Evolutionary conservation across 2,329 filamentous ascomycete species (phyloP), one percentile per base, ranked within the genome.

Genomic region (Cytospora schulzeri): DNA sequence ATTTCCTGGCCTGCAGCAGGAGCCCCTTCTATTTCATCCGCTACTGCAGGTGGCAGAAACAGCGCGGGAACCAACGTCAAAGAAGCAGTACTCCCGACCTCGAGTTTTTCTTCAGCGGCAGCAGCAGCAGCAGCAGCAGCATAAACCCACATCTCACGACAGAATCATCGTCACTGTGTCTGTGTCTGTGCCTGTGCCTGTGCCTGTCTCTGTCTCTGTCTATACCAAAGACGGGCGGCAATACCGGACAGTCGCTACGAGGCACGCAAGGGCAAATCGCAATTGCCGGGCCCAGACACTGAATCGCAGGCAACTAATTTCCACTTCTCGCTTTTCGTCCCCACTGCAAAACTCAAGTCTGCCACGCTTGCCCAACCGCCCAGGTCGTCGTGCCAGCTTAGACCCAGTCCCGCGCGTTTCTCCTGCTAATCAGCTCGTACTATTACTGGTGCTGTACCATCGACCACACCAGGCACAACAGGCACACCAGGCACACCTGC

Each of bases 291-390:
- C 50, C 29, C 64, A 56, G 24, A 17, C 51, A 28, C 38, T 56
- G 41, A 59, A 41, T 55, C 56, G 64, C 53, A 35, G 57, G 35
- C 60, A 54, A 29, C 15, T 56, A 64, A 66, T 66, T 54, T 66
- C 64, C 50, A 52, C 33, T 55, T 57, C 57, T 48, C 51, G 54
- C 35, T 53, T 45, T 45, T 31, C 56, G 45, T 48, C 62, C 52
- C 62, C 62, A 59, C 62, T 31, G 62, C 62, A 60, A 63, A 63
- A 55, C 56, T 63, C 62, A 54, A 51, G 48, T 31, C 29, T 31
- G 29, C 29, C 29, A 31, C 29, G 29, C 54, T 57, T 41, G 24
- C 24, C n/a, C 55, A 59, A 54, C 59, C 38, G 35, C 35, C 48
- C 51, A 33, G 14, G 58, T 51, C 50, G n/a, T 22, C 15, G 38